Base-by-base conservation (phyloP, 805 yeast species). In the Ogataea ganodermae region DNA sequence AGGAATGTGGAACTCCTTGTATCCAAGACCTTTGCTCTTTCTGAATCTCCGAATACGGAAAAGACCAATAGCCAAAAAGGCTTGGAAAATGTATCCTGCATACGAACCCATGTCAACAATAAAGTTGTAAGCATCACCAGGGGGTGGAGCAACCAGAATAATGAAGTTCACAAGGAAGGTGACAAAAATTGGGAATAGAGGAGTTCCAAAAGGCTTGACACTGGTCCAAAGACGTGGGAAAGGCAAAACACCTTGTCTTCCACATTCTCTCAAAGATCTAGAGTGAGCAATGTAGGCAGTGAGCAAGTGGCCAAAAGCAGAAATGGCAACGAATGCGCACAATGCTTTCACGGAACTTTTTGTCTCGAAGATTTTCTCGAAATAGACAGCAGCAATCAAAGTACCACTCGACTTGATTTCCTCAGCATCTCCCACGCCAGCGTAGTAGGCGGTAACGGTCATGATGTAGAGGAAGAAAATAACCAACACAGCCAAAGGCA, bases 111-210 rank as follows among this genome's bases (percentile, higher is more conserved):
- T 74, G 67, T 89, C 87, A 66, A 86, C 65, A 56, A 88, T 81
- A 64, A 89, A 85, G 66, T 86, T 84, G 71, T 86, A 88, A 39
- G 95, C 95, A 62, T 87, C 95, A 49, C 94, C 95, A 21, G 91
- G 86, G 18, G 94, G 92, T 35, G 89, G 88, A 4, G 92, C 94
- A 39, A 86, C 61, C 51, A 89, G 80, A 41, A 89, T 81, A 44
- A 88, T 73, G 35, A 84, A 67, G 70, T 91, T 86, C 16, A 87
- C 83, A 37, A 83, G 65, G 80, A 88, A 87, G 63, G 88, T 95
- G 65, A 85, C 85, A 56, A 83, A 73, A 44, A 88, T 70, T 42
- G 92, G 95, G 35, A 81, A 78, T 53, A 80, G 67, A 37, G 96
- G 96, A 3, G 94, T 74, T 56, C 77, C 78, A 66, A 86, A 84